Conservation (phyloP, 495 filamentous ascomycete species). For the Podospora pseudoanserina region DNA sequence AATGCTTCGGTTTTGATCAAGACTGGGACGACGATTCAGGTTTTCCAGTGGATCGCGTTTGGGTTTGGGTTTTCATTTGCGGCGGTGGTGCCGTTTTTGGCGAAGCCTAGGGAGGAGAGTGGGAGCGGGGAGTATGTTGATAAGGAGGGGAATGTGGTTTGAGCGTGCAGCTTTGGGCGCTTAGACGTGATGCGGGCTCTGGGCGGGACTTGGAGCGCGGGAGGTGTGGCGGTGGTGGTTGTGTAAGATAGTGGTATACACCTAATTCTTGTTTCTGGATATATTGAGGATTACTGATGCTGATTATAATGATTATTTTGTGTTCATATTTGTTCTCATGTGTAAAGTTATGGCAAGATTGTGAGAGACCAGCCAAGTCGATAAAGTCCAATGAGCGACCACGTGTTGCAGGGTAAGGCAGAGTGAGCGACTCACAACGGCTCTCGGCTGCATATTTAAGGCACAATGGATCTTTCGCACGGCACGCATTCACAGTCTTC, state of each 20-base stretch:
- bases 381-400: background rate
- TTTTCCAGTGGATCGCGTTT: slow-evolving; percentile 35
- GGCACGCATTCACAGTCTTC: too few species aligned
- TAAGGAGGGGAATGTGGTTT: slow-evolving; percentile 10
- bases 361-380: background rate
- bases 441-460: background rate
- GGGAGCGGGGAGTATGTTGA: slow-evolving; percentile 1
- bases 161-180: background rate
- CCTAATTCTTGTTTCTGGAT: background rate
- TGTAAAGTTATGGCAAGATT: background rate
- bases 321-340: background rate
- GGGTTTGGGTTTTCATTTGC: slow-evolving; percentile 29
- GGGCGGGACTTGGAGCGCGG: background rate
- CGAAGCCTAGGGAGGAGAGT: slow-evolving; percentile 4
- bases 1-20: slow-evolving; percentile 22
- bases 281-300: background rate
- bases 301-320: background rate
- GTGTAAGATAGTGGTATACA: background rate
- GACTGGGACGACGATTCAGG: slow-evolving; percentile 29
- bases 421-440: background rate
- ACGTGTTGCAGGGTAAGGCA: background rate
- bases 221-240: background rate
- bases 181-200: background rate
- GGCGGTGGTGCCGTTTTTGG: slow-evolving; percentile 23
- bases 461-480: background rate